Evolutionary conservation across 148 eudicot genomes (phyloP), one percentile per base, ranked within the genome.

Genomic region (Diospyros kaki): DNA sequence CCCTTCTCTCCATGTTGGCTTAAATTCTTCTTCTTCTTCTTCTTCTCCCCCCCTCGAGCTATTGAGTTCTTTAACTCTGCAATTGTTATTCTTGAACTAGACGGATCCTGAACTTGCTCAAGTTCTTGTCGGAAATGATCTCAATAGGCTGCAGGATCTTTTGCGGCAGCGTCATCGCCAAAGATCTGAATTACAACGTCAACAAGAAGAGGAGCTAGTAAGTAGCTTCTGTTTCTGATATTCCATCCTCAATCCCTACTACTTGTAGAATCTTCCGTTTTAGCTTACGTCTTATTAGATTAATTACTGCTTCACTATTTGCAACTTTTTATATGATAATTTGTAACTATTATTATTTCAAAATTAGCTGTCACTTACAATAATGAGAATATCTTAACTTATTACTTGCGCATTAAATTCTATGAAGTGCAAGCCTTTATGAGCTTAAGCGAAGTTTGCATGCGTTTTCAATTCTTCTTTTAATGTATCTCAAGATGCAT

Each of bases 51-150:
- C 76, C 51, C 50, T 39, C 10, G 28, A 28, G 42, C 58, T 66
- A 9, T 9, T 66, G 39, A 28, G 44, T 73, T 66, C 52, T 58
- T 18, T 72, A 69, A 76, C 74, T 10, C 13, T 70, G 3, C 44
- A 15, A 9, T 58, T 66, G 46, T 67, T 43, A 52, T 64, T 43
- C 69, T 81, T 72, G 53, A 72, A 77, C 83, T 63, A 78, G 98
- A 83, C 65, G 72, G 98, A 95, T 86, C 98, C 98, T 55, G 97
- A 95, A 78, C 81, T 95, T 38, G 97, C 97, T 15, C 97, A 92
- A 89, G 90, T 77, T 14, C 73, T 94, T 72, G 85, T 93, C 76
- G 97, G 96, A 73, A 87, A 85, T 79, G 97, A 92, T 72, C 78
- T 90, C 44, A 83, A 94, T 80, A 84, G 55, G 73, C 75, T 94